Base-by-base conservation (phyloP, 2,329 filamentous ascomycete genomes). In the Diaporthe ilicicola region DNA sequence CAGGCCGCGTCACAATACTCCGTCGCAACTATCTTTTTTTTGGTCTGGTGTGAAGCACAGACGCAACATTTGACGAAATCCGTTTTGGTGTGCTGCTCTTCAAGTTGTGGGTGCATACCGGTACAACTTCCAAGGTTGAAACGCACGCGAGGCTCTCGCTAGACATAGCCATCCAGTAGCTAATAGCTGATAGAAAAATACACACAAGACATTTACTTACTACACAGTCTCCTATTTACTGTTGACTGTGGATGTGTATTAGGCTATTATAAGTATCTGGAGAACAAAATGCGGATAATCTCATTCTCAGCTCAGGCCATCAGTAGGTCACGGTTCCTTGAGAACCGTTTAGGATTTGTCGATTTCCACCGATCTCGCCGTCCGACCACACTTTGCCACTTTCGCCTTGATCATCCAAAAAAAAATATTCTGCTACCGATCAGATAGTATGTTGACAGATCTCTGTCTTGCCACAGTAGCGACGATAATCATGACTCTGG, bases 1-100 rank as follows among this genome's bases (percentile, higher is more conserved):
- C 27, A 64, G 29, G 59, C 44, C 42, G 59, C 42, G 59, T 64
- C 44, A 64, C 29, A 64, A 44, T 27, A 44, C 37, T 7, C 46
- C 27, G 19, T 24, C 7, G 13, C n/a, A 50, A 12, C 22, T n/a
- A 34, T 24, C 3, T 19, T 24, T 48, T 13, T 15, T 5, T 42
- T 6, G n/a, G 42, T 19, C 13, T 12, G 8, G 9, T 37, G 12
- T 24, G 19, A n/a, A 64, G 1, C 6, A n/a, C n/a, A 64, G 44
- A n/a, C 10, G 37, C 0, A 1, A 22, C 7, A 27, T 64, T 50
- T 37, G 27, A 24, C 15, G 13, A 12, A 10, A 46, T 17, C 3
- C 4, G 19, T 15, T 9, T 34, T 4, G 15, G 13, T 2, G 1
- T 62, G 19, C 12, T 48, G 7, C 27, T 62, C 39, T 32, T 34